Percentiles rank a stretch among this genome's conserved stretches.
Evolutionary conservation across 2,329 filamentous ascomycete genomes (phyloP).

Genomic region (Exserohilum rostratum): DNA sequence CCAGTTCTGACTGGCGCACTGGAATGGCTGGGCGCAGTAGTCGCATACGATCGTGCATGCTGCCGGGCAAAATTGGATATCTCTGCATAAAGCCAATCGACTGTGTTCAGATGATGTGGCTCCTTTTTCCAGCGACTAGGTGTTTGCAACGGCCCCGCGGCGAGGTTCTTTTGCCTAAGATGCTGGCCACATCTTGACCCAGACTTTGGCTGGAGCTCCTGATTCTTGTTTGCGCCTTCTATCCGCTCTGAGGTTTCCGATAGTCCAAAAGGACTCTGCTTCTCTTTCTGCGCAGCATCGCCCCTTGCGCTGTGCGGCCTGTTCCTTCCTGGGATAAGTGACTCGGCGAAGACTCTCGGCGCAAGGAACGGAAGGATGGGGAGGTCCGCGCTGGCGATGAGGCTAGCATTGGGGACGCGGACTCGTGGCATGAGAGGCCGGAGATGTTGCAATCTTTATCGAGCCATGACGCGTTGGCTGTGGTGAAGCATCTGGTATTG

Average conservation of each 20-base stretch:
- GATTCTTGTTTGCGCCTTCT: neutral
- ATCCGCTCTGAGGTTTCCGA: neutral
- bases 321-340: constrained; percentile 21
- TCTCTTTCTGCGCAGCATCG: constrained; percentile 21
- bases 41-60: constrained; percentile 17
- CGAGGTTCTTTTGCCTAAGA: neutral
- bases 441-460: constrained; percentile 30
- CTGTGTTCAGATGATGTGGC: neutral
- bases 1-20: neutral
- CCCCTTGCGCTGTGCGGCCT: constrained; percentile 14
- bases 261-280: constrained; percentile 2
- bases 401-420: constrained; percentile 38
- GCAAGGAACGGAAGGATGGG: constrained; percentile 50
- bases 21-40: neutral
- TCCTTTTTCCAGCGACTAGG: neutral
- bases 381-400: constrained; percentile 37
- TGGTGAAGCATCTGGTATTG: constrained; percentile 8
- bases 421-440: constrained; percentile 42
- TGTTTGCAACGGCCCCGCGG: constrained; percentile 7
- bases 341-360: constrained; percentile 41
- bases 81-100: constrained; percentile 30
- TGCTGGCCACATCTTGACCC: neutral
- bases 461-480: constrained; percentile 35
- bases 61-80: constrained; percentile 30
- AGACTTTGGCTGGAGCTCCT: neutral